Conservation (phyloP, 495 filamentous ascomycete genomes). For the Podospora comata region DNA sequence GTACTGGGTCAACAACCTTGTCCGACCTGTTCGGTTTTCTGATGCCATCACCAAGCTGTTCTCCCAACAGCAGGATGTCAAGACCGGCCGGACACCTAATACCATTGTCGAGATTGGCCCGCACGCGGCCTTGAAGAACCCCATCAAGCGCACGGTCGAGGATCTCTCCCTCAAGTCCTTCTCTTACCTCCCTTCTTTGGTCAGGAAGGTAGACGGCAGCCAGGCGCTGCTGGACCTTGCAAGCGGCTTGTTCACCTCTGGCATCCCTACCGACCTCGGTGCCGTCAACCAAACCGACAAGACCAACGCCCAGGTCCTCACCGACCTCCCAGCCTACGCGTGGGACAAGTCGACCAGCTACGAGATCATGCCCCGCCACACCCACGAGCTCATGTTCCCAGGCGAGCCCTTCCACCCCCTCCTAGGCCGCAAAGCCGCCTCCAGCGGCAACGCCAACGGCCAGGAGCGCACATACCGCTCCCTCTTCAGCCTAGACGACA, state of each 20-base stretch:
- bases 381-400: background rate
- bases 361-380: slow-evolving; percentile 3
- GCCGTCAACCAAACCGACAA: slow-evolving; percentile 2
- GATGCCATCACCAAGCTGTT: slow-evolving; percentile 26
- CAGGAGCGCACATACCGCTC: background rate
- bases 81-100: slow-evolving; percentile 13
- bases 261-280: background rate
- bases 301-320: background rate
- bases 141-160: slow-evolving; percentile 39
- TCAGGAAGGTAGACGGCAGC: background rate
- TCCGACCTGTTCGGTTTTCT: slow-evolving; percentile 41
- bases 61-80: background rate
- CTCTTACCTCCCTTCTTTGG: slow-evolving; percentile 1
- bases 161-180: slow-evolving; percentile 3
- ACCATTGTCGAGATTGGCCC: slow-evolving; percentile 54
- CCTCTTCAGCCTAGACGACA: slow-evolving; percentile 1
- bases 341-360: slow-evolving; percentile 3
- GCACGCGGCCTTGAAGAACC: slow-evolving; percentile 43
- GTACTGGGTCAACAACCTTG: slow-evolving; percentile 44
- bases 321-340: slow-evolving; percentile 3
- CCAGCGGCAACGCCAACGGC: background rate
- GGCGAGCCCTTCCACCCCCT: slow-evolving; percentile 1
- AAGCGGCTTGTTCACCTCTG: background rate
- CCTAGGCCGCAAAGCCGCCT: background rate
- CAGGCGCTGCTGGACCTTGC: background rate